These are phyloP conservation scores for Phylloporus sp. DNA, from an alignment of 768 basidiomycete species.

Conservation along the genomic window DNA sequence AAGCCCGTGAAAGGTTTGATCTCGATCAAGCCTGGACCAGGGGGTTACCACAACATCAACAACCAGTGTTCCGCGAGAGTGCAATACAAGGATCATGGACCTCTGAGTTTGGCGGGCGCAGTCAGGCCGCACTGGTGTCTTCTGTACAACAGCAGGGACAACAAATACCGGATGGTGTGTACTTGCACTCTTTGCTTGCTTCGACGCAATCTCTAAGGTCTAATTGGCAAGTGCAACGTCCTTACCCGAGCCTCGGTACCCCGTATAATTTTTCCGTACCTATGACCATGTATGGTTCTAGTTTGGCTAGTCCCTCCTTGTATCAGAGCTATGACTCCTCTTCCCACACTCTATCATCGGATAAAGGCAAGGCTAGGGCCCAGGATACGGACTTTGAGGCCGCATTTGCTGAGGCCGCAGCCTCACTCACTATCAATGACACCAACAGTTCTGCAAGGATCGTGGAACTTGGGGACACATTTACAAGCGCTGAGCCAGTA, in stretches of 20 bases:
- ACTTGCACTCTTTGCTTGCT: background rate
- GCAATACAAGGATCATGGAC: constrained; percentile 46
- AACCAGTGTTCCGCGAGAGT: constrained; percentile 34
- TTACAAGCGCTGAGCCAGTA: constrained; percentile 39
- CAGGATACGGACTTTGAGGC: constrained; percentile 79
- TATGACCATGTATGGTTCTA: constrained; percentile 27
- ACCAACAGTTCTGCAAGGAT: constrained; percentile 43
- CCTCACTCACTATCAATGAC: constrained; percentile 45
- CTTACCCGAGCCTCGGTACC: constrained; percentile 35
- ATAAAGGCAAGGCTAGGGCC: constrained; percentile 76
- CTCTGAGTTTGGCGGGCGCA: constrained; percentile 47
- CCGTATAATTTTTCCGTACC: constrained; percentile 38
- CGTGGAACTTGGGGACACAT: constrained; percentile 48
- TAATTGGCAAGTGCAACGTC: constrained; percentile 30
- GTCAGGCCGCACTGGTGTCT: constrained; percentile 19
- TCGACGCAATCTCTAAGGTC: constrained; percentile 4
- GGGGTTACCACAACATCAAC: constrained; percentile 45
- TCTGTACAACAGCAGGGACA: constrained; percentile 31
- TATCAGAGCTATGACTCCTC: constrained; percentile 30
- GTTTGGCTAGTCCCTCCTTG: constrained; percentile 34
- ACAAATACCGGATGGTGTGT: constrained; percentile 27
- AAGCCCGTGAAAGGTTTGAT: constrained; percentile 30
- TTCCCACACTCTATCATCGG: constrained; percentile 19
- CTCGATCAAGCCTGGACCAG: constrained; percentile 52
- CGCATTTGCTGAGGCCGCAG: constrained; percentile 68